Evolutionary conservation across 257 asterid genomes (phyloP).

Genomic region (Solanum pennellii): DNA sequence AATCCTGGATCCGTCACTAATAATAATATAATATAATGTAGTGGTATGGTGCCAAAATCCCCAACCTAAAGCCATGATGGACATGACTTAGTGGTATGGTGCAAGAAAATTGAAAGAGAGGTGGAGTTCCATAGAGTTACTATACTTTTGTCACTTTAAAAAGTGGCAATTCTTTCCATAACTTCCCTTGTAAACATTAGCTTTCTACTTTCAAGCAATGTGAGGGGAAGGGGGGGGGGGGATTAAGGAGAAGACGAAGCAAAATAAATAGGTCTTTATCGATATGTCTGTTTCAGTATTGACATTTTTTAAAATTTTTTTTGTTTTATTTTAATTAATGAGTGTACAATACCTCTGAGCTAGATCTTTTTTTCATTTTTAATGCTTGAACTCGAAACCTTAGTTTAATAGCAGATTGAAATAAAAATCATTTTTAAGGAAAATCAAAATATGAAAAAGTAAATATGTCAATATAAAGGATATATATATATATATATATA

Average conservation of each 20-base stretch:
- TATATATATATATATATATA: too few species aligned
- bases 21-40: too few species aligned
- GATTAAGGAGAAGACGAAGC: too few species aligned
- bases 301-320: too few species aligned
- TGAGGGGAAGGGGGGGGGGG: too few species aligned
- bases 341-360: neutral
- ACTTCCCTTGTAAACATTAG: neutral
- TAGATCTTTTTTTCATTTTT: neutral
- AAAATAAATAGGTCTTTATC: too few species aligned
- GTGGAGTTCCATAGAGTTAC: neutral
- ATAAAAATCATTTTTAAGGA: neutral
- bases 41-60: neutral
- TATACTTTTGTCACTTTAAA: neutral
- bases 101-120: neutral
- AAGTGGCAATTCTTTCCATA: neutral
- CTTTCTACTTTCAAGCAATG: neutral
- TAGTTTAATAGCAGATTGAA: neutral
- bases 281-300: too few species aligned
- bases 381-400: neutral
- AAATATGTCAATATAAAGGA: too few species aligned
- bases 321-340: too few species aligned
- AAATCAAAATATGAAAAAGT: neutral
- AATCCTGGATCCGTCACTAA: too few species aligned
- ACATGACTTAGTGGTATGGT: neutral
- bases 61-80: neutral